Evolutionary conservation across 139 green algal species (phyloP).

Genomic region (Chlorella vulgaris): DNA sequence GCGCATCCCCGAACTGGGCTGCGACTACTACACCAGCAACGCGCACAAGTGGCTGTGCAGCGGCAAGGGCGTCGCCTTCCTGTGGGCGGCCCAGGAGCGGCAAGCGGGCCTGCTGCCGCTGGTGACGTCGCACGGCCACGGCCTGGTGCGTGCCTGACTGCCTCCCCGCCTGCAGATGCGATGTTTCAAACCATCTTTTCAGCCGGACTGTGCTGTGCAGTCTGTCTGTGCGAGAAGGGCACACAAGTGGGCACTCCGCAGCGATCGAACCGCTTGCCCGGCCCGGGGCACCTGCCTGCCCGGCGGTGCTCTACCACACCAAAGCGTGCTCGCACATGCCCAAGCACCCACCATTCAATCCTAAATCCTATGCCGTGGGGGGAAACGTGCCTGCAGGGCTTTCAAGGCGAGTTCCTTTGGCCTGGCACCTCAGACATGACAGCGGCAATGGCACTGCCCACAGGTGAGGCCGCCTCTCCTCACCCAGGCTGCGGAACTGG

Average conservation of each 20-base stretch:
- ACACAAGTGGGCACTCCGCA: too few species aligned
- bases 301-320: too few species aligned
- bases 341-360: too few species aligned
- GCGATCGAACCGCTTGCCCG: too few species aligned
- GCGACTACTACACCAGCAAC: slow-evolving; percentile 65
- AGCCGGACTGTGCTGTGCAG: not conserved
- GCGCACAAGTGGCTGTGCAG: slow-evolving; percentile 63
- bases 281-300: too few species aligned
- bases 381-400: slow-evolving; percentile 50
- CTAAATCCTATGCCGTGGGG: too few species aligned
- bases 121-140: slow-evolving; percentile 54
- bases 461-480: not conserved
- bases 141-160: slow-evolving; percentile 33
- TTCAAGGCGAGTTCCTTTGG: slow-evolving; percentile 67
- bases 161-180: not conserved
- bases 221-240: too few species aligned
- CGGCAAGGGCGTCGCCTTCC: slow-evolving; percentile 58
- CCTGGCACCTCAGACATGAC: slow-evolving; percentile 57
- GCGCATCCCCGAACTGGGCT: slow-evolving; percentile 43
- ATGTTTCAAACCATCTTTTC: not conserved
- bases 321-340: too few species aligned
- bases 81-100: slow-evolving; percentile 44
- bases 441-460: slow-evolving; percentile 53
- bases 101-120: slow-evolving; percentile 45
- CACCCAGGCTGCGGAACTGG: too few species aligned